Conservation (phyloP, 805 yeast genomes). For the Candida jianshihensis region DNA sequence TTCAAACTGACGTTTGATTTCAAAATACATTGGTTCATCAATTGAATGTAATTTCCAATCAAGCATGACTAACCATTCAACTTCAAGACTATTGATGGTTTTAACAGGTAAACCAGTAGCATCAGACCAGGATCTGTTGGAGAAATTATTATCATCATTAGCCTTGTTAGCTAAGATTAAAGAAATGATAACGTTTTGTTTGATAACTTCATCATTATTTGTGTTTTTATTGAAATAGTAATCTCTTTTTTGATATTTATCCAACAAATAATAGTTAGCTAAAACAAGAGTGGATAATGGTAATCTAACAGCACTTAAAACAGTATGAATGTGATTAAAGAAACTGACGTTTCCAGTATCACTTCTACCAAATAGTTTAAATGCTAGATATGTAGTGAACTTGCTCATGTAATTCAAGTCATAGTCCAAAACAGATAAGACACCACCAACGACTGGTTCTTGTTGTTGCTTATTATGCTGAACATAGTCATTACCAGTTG, state of each 20-base stretch:
- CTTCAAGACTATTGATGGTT: constrained; percentile 61
- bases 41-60: constrained; percentile 50
- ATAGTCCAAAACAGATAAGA: constrained; percentile 70
- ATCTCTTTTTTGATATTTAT: constrained; percentile 39
- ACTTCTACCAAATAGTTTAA: constrained; percentile 53
- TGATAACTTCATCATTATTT: constrained; percentile 29
- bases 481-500: too few relatives aligned
- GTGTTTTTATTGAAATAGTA: constrained; percentile 25
- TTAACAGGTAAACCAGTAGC: constrained; percentile 77
- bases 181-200: constrained; percentile 58
- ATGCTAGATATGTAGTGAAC: constrained; percentile 69
- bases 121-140: constrained; percentile 91
- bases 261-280: constrained; percentile 72
- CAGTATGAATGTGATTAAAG: constrained; percentile 54
- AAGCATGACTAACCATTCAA: constrained; percentile 55
- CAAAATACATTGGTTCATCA: constrained; percentile 20
- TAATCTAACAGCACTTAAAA: constrained; percentile 79
- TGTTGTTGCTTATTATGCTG: constrained; percentile 7
- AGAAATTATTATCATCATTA: constrained; percentile 94
- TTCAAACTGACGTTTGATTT: constrained; percentile 16
- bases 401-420: constrained; percentile 73
- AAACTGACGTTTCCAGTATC: constrained; percentile 37
- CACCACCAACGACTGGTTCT: constrained; percentile 54
- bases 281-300: constrained; percentile 77
- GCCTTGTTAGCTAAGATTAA: constrained; percentile 86